These are phyloP conservation scores for Chaetomium tenue DNA, from an alignment of 495 filamentous ascomycete genomes.

Conservation along the genomic window DNA sequence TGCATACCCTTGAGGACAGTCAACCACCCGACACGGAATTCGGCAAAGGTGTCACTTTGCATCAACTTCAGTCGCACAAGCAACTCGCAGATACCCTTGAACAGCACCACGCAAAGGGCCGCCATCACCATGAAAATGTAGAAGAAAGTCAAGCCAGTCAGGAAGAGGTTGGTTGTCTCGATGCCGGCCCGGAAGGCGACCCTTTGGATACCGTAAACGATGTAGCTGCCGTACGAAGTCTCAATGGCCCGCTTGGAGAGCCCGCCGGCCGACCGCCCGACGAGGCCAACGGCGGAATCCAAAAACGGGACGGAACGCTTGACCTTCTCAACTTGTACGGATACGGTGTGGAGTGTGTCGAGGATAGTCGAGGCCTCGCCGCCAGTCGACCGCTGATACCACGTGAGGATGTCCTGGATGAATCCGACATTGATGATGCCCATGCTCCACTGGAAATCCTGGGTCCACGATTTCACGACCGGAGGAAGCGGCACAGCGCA, in stretches of 20 bases:
- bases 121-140: constrained; percentile 74
- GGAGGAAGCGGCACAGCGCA: constrained; percentile 82
- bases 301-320: constrained; percentile 49
- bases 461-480: constrained; percentile 89
- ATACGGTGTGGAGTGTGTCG: constrained; percentile 67
- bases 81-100: constrained; percentile 77
- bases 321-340: constrained; percentile 77
- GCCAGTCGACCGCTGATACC: constrained; percentile 94
- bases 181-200: constrained; percentile 84
- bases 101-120: constrained; percentile 67
- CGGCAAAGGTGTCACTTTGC: constrained; percentile 82
- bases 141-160: constrained; percentile 90
- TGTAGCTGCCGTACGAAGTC: constrained; percentile 53
- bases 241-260: constrained; percentile 46
- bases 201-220: constrained; percentile 83
- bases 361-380: constrained; percentile 81
- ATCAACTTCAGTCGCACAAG: constrained; percentile 68
- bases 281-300: constrained; percentile 39
- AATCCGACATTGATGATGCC: constrained; percentile 89
- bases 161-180: constrained; percentile 89
- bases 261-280: constrained; percentile 47
- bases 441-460: constrained; percentile 99
- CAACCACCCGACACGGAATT: constrained; percentile 87
- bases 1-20: constrained; percentile 36
- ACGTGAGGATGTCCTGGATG: constrained; percentile 83